Percentiles rank a stretch among this genome's conserved stretches.
These are phyloP conservation scores for Penicillium sp. DNA, from an alignment of 2,329 filamentous ascomycete species.

Conservation along the genomic window DNA sequence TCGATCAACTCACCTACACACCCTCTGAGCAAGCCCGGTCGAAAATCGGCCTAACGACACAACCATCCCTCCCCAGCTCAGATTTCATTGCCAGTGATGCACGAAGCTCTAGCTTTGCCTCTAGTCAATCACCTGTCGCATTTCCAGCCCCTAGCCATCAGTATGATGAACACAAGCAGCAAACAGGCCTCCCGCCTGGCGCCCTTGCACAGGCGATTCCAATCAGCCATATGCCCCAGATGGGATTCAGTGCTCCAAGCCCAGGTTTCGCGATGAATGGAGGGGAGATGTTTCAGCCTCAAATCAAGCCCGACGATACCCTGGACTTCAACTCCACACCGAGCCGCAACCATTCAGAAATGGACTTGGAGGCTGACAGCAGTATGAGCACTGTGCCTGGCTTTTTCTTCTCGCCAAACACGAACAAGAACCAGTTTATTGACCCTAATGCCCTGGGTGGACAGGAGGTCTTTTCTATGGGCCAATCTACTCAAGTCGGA, in stretches of 20 bases:
- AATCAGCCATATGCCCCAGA: conserved; percentile 65
- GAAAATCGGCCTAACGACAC: conserved; percentile 41
- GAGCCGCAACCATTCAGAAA: conserved; percentile 58
- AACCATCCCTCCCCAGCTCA: conserved; percentile 43
- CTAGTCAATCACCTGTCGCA: conserved; percentile 55
- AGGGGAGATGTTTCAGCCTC: conserved; percentile 59
- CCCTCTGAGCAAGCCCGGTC: conserved; percentile 41
- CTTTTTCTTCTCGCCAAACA: conserved; percentile 66
- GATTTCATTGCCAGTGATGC: conserved; percentile 39
- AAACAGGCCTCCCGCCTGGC: conserved; percentile 88
- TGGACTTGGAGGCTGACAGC: conserved; percentile 73
- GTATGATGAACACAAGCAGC: conserved; percentile 93
- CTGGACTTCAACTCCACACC: conserved; percentile 76
- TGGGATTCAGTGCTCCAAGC: conserved; percentile 43
- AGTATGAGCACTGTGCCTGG: conserved; percentile 62
- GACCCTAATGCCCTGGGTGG: conserved; percentile 74
- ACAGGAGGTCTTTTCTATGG: conserved; percentile 61
- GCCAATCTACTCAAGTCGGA: conserved; percentile 63
- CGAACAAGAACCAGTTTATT: conserved; percentile 61
- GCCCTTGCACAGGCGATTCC: conserved; percentile 80
- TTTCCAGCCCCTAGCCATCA: conserved; percentile 87
- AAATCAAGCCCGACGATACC: conserved; percentile 42
- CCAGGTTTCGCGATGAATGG: conserved; percentile 57
- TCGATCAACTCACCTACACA: conserved; percentile 50
- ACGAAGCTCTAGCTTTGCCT: conserved; percentile 41